Evolutionary conservation across 345 rosid genomes (phyloP).

Genomic region (Eucalyptus virginea): DNA sequence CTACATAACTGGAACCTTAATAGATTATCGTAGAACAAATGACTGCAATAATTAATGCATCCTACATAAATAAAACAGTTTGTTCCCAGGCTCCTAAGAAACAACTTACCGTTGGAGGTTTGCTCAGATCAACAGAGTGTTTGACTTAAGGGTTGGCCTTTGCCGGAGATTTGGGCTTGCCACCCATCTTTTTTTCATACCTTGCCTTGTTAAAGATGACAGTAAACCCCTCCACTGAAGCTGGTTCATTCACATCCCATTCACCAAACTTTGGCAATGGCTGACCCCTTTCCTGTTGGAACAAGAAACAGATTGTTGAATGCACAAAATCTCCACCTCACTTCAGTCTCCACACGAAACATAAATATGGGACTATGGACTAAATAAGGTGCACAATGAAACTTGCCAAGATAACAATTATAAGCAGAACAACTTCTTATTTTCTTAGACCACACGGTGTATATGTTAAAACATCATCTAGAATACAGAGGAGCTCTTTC

Average conservation of each 20-base stretch:
- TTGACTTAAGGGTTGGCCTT: slow-evolving; percentile 37
- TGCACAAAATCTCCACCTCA: not conserved
- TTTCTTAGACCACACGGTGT: not conserved
- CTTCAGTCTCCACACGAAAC: not conserved
- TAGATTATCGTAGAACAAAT: not conserved
- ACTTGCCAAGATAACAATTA: not conserved
- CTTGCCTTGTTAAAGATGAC: slow-evolving; percentile 91
- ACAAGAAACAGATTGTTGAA: not conserved
- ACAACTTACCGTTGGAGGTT: slow-evolving; percentile 68
- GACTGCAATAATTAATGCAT: not conserved
- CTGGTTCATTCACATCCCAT: slow-evolving; percentile 94
- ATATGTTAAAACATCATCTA: not conserved
- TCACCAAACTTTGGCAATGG: slow-evolving; percentile 95
- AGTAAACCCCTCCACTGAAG: slow-evolving; percentile 91
- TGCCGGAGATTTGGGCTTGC: slow-evolving; percentile 55
- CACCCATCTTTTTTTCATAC: slow-evolving; percentile 90
- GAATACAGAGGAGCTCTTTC: not conserved
- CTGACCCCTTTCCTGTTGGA: slow-evolving; percentile 57
- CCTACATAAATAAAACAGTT: not conserved
- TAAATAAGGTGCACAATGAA: not conserved
- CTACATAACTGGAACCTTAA: not conserved
- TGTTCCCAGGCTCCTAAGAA: not conserved
- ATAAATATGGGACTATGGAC: not conserved
- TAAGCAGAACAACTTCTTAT: not conserved
- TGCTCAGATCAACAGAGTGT: slow-evolving; percentile 51